Base-by-base conservation (phyloP, 2,329 filamentous ascomycete genomes). In the Aspergillus terreus region DNA sequence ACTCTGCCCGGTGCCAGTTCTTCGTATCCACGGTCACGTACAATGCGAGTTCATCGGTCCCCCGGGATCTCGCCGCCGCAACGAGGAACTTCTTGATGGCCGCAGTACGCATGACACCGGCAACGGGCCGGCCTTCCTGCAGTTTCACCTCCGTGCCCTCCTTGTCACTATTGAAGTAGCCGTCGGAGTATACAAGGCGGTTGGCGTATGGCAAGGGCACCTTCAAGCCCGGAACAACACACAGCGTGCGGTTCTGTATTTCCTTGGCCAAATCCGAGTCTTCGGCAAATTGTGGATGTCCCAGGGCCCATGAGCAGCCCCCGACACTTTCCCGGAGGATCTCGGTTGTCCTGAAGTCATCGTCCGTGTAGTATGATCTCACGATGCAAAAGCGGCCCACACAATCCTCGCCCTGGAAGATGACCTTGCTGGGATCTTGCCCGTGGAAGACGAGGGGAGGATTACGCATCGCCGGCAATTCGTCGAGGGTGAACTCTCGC, bases 1-100 rank as follows among this genome's bases (percentile, higher is more conserved):
- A 97, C 65, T 95, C 83, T 53, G 92, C 92, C 48, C 91, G 85
- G 69, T 97, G 91, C 94, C 94, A 99, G 50, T 81, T 85, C 47
- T 84, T 77, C 11, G 89, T 86, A 68, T 99, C 90, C 60, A 88
- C 84, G 9, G 90, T 91, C 50, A 97, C 86, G 69, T 89, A 99
- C 49, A 99, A 81, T 4, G 90, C 90, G 80, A 96, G 87, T 72
- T 99, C 95, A 60, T 89, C 86, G 10, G 91, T 95, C 46, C 86
- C 84, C 33, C 83, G 78, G 15, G 91, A 88, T 55, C 86, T 85
- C 3, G 89, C 87, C 33, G 92, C 94, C 14, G 88, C 89, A 38
- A 99, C 82, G 30, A 99, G 75, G 66, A 87, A 96, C 61, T 87
- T 89, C 71, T 95, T 95, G 54, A 95, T 89, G 9, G 85, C 77